phyloP scores from a whole-genome alignment of 192 early-diverging fungal genomes.

The Globomyces pollinis-pini region DNA sequence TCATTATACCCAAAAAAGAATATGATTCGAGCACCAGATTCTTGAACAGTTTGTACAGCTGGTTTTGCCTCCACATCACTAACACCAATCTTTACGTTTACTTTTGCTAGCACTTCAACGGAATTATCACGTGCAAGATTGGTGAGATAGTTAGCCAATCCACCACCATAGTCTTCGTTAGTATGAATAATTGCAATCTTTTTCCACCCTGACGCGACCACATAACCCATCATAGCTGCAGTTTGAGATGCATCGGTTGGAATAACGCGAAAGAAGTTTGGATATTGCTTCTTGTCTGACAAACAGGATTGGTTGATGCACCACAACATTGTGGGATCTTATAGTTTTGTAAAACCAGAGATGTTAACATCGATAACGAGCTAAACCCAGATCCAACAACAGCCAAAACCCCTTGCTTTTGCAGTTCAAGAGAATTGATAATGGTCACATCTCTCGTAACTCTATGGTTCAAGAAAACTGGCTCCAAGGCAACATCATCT shows the following conservation, averaged over 20 bases:
- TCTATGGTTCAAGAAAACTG: background rate
- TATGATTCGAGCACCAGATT: slow-evolving; percentile 2
- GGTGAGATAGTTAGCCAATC: background rate
- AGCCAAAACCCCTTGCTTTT: background rate
- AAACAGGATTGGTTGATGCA: slow-evolving; percentile 6
- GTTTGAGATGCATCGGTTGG: slow-evolving; percentile 23
- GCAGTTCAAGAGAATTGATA: background rate
- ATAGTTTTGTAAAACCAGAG: background rate
- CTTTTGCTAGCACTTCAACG: background rate
- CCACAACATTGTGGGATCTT: background rate
- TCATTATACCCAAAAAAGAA: slow-evolving; percentile 1
- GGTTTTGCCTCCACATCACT: background rate
- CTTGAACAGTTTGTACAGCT: background rate
- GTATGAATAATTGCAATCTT: slow-evolving; percentile 10
- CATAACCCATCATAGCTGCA: slow-evolving; percentile 14
- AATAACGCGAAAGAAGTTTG: slow-evolving; percentile 34
- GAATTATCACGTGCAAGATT: background rate
- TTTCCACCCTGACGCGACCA: slow-evolving; percentile 8
- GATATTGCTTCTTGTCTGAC: slow-evolving; percentile 13
- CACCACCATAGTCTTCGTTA: slow-evolving; percentile 12
- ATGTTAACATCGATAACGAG: background rate
- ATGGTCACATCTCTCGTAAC: background rate
- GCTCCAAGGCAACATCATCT: background rate
- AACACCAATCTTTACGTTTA: background rate
- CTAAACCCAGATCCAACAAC: background rate